Evolutionary conservation across 352 stramenopile genomes (phyloP).

Genomic region (Pythium chondricola): DNA sequence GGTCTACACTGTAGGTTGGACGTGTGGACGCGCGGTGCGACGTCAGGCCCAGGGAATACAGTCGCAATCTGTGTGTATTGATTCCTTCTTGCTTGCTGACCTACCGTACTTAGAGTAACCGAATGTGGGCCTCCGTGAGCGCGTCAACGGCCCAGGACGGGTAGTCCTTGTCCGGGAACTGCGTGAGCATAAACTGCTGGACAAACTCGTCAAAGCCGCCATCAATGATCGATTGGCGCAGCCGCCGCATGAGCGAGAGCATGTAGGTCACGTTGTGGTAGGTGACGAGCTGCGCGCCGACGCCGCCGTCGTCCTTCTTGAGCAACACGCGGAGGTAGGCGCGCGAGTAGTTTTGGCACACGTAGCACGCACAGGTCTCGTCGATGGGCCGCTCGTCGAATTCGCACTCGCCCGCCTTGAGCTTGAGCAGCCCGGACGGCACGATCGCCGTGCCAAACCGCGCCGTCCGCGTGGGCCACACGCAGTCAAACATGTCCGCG

Average conservation of each 20-base stretch:
- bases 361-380: constrained; percentile 56
- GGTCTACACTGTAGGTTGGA: too few species aligned
- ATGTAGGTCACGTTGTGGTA: constrained; percentile 86
- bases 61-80: too few species aligned
- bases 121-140: constrained; percentile 53
- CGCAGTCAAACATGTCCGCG: constrained; percentile 98
- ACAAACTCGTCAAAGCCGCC: constrained; percentile 67
- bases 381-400: constrained; percentile 60
- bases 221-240: constrained; percentile 75
- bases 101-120: too few species aligned
- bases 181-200: constrained; percentile 65
- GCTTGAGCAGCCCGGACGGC: constrained; percentile 56
- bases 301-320: constrained; percentile 64
- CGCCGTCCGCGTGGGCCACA: constrained; percentile 95
- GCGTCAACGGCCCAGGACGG: constrained; percentile 69
- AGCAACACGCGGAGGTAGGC: constrained; percentile 64
- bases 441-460: constrained; percentile 93
- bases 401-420: constrained; percentile 56
- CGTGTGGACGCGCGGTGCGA: too few species aligned
- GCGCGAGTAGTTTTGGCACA: constrained; percentile 69
- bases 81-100: too few species aligned
- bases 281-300: constrained; percentile 67
- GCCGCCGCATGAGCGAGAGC: constrained; percentile 62
- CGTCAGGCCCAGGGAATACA: too few species aligned
- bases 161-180: constrained; percentile 50